A percentile compares a stretch with the other conserved stretches of the same genome.
These are phyloP conservation scores for Murraya paniculata DNA, from an alignment of 345 rosid species.

Conservation along the genomic window DNA sequence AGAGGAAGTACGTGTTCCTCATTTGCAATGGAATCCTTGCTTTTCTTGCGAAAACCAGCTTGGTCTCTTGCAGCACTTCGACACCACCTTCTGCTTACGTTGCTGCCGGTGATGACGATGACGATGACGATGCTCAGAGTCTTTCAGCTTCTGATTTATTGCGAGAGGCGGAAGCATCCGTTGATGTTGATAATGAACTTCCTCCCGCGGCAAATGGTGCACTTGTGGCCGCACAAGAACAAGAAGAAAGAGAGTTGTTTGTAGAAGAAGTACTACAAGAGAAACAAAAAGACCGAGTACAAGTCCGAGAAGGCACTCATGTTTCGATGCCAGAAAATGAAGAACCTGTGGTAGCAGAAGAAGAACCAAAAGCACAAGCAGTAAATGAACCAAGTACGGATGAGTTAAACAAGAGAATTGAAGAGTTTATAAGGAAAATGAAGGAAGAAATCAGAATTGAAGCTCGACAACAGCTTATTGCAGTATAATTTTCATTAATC, in stretches of 20 bases:
- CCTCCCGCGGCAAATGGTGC: neutral
- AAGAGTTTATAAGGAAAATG: slow-evolving; percentile 69
- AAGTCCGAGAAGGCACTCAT: slow-evolving; percentile 8
- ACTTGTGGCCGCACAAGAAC: slow-evolving; percentile 9
- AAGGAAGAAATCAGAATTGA: slow-evolving; percentile 58
- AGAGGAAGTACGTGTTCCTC: slow-evolving; percentile 56
- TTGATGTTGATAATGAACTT: neutral
- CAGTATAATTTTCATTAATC: slow-evolving; percentile 25
- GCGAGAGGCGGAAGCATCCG: neutral
- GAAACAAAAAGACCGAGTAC: neutral
- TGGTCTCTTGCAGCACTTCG: slow-evolving; percentile 12
- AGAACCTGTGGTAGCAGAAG: neutral
- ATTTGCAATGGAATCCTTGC: slow-evolving; percentile 58
- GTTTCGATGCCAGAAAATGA: neutral
- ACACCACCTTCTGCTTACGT: neutral
- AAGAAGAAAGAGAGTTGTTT: neutral
- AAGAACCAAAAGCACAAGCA: neutral
- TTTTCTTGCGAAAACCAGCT: slow-evolving; percentile 33
- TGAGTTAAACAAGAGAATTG: slow-evolving; percentile 48
- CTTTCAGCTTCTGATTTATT: neutral
- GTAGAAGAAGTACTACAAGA: neutral
- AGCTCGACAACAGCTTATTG: slow-evolving; percentile 34
- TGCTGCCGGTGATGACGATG: neutral
- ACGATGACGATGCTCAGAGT: too few relatives aligned
- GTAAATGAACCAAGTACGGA: slow-evolving; percentile 38